Evolutionary conservation across 139 green algal species (phyloP).

Genomic region (Astrephomene gubernaculifera): DNA sequence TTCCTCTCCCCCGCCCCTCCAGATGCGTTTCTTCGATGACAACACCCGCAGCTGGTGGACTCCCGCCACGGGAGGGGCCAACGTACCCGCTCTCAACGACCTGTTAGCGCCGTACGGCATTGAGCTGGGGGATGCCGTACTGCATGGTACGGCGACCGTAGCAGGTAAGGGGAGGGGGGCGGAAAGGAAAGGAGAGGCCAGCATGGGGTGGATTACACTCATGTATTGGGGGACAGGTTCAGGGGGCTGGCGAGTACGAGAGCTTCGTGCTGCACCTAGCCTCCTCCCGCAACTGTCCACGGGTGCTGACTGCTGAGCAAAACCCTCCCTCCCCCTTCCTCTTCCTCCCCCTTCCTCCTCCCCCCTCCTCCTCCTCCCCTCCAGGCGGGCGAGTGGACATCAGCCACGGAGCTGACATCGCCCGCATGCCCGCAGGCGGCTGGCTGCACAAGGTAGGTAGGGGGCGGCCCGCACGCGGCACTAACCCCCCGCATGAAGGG

Average conservation of each 20-base stretch:
- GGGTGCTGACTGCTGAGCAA: background rate
- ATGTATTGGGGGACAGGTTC: too few relatives aligned
- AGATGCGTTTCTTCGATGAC: constrained; percentile 98
- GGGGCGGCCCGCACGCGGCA: too few relatives aligned
- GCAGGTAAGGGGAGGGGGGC: background rate
- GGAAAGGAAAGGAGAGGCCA: background rate
- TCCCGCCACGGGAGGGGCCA: constrained; percentile 88
- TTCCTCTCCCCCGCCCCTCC: background rate
- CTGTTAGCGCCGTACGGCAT: constrained; percentile 87
- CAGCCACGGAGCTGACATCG: constrained; percentile 39
- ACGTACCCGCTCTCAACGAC: constrained; percentile 98
- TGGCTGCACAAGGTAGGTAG: constrained; percentile 34
- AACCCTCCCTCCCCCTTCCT: background rate
- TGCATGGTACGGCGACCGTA: constrained; percentile 56
- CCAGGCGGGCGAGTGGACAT: constrained; percentile 20
- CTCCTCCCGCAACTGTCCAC: background rate
- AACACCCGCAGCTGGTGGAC: constrained; percentile 96
- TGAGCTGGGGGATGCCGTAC: constrained; percentile 82
- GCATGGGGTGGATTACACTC: background rate
- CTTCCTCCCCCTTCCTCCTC: background rate
- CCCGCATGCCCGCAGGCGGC: constrained; percentile 49
- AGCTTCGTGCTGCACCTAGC: too few relatives aligned
- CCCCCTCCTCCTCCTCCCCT: too few relatives aligned
- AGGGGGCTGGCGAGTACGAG: too few relatives aligned
- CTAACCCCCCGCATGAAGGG: too few relatives aligned